Conservation (phyloP, 306 rosid species). For the Cyamopsis tetragonoloba region DNA sequence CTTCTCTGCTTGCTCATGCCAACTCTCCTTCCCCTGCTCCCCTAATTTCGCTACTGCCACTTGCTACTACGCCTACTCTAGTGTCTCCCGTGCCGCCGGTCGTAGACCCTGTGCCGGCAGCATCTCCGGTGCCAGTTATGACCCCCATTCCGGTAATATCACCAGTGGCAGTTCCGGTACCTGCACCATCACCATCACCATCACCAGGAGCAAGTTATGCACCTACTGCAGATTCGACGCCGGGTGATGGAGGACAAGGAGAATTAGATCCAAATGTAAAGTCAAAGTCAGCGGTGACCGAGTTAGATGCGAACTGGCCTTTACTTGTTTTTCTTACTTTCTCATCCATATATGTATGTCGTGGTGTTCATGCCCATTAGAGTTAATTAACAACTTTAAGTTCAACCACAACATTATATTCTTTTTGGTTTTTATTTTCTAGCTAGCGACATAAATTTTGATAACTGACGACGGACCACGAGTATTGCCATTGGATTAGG, state of each 20-base stretch:
- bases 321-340: conserved; percentile 9
- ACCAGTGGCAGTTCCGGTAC: background rate
- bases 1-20: background rate
- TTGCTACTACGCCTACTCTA: background rate
- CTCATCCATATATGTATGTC: background rate
- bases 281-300: background rate
- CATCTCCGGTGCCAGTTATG: background rate
- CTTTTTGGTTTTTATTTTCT: too few relatives aligned
- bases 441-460: too few relatives aligned
- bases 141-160: background rate
- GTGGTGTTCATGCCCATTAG: background rate
- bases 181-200: background rate
- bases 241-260: too few relatives aligned
- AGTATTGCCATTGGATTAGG: too few relatives aligned
- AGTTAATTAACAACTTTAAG: too few relatives aligned
- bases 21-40: background rate
- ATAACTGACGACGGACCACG: too few relatives aligned
- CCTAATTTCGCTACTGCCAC: background rate
- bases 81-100: background rate
- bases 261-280: too few relatives aligned
- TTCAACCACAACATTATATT: too few relatives aligned
- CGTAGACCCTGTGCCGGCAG: background rate
- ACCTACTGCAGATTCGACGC: background rate
- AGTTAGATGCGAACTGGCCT: background rate
- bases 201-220: background rate